Conservation (phyloP, 179 eudicot species). For the Corrigiola litoralis region DNA sequence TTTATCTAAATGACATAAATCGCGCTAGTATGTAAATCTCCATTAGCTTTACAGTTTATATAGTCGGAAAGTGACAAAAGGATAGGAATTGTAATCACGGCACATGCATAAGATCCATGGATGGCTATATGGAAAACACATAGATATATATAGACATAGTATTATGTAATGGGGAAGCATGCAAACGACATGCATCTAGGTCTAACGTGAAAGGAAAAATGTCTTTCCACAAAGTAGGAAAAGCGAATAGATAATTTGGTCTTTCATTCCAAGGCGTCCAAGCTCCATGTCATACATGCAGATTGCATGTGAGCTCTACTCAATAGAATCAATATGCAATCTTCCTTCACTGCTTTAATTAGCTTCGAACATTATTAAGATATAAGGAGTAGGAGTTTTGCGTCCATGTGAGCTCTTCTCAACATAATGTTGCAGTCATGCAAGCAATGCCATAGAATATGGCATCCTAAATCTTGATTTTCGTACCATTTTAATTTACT, state of each 20-base stretch:
- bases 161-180: conserved; percentile 7
- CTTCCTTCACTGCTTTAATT: too few species aligned
- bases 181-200: conserved; percentile 11
- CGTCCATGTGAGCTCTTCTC: too few species aligned
- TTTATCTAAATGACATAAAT: too few species aligned
- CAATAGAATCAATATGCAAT: neutral
- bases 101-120: conserved; percentile 10
- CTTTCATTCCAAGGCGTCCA: neutral
- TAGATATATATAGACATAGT: neutral
- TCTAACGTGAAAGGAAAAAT: conserved; percentile 15
- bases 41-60: too few species aligned
- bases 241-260: neutral
- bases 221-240: conserved; percentile 16
- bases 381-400: neutral
- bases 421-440: too few species aligned
- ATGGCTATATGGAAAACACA: conserved; percentile 1
- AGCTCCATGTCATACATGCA: neutral
- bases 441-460: too few species aligned
- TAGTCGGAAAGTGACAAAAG: too few species aligned
- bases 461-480: too few species aligned
- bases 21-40: too few species aligned
- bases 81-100: neutral
- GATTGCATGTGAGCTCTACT: neutral
- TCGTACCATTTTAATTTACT: too few species aligned
- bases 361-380: neutral